Evolutionary conservation across 75 land plant genomes (phyloP).

Genomic region (Picea glauca): DNA sequence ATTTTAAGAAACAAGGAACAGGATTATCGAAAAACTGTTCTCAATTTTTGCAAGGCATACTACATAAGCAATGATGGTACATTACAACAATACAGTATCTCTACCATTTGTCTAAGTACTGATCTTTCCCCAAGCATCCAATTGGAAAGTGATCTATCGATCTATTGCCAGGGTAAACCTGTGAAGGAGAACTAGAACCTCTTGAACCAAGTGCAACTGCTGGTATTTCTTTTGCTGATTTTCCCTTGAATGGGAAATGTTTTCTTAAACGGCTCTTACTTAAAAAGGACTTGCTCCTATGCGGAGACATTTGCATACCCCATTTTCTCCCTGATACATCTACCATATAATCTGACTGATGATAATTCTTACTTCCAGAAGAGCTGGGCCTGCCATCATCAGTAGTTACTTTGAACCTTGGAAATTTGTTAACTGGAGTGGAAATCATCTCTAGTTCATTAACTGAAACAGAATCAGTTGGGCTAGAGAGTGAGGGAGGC

Average conservation of each 20-base stretch:
- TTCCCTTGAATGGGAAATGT: constrained; percentile 29
- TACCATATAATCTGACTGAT: constrained; percentile 41
- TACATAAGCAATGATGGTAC: constrained; percentile 4
- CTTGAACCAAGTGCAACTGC: constrained; percentile 2
- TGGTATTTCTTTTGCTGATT: constrained; percentile 7
- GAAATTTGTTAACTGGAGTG: constrained; percentile 20
- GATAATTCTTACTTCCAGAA: constrained; percentile 35
- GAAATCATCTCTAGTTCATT: constrained; percentile 20
- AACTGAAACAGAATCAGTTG: constrained; percentile 12
- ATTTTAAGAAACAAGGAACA: neutral
- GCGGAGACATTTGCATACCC: constrained; percentile 22
- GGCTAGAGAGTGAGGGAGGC: neutral
- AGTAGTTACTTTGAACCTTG: constrained; percentile 27
- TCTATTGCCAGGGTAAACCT: neutral
- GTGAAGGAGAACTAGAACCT: neutral
- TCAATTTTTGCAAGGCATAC: neutral
- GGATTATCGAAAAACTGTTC: neutral
- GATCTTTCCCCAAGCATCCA: constrained; percentile 2
- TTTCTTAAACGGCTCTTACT: constrained; percentile 26
- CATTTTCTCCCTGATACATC: constrained; percentile 24
- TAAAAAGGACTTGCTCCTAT: constrained; percentile 21
- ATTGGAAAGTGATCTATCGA: neutral
- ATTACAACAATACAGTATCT: neutral
- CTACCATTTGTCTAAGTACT: neutral
- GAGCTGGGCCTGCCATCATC: constrained; percentile 26